Evolutionary conservation across 1,139 yeast genomes (phyloP).

Genomic region (Taphrina flavorubra): DNA sequence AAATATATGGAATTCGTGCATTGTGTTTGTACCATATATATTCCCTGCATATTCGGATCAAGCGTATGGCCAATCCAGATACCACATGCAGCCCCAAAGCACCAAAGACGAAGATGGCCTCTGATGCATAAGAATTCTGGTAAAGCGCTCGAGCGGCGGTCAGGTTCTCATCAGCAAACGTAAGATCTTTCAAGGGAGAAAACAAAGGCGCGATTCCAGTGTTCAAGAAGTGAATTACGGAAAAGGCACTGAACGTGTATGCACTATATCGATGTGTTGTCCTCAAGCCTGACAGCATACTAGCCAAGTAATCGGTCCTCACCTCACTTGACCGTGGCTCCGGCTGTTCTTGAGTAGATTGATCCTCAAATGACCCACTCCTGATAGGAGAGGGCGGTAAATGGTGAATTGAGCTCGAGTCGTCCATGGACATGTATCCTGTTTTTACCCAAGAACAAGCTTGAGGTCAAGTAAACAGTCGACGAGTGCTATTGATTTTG

Average conservation of each 20-base stretch:
- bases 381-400: constrained; percentile 10
- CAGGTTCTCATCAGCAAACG: constrained; percentile 36
- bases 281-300: constrained; percentile 15
- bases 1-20: constrained; percentile 17
- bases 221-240: constrained; percentile 32
- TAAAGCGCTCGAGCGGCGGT: constrained; percentile 37
- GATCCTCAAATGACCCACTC: not conserved
- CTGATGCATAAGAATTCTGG: constrained; percentile 29
- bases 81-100: constrained; percentile 26
- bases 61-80: constrained; percentile 13
- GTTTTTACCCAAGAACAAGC: no score
- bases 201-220: constrained; percentile 39
- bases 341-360: not conserved
- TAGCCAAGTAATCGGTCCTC: constrained; percentile 10
- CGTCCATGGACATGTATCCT: not conserved
- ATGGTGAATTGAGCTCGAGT: constrained; percentile 10
- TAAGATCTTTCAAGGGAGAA: constrained; percentile 13
- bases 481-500: no score
- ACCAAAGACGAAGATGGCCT: constrained; percentile 31
- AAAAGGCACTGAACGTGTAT: constrained; percentile 32
- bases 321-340: not conserved
- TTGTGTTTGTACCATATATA: constrained; percentile 28
- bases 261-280: constrained; percentile 38
- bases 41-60: constrained; percentile 27
- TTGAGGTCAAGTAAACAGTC: no score